Evolutionary conservation across 1,284 basidiomycete species (phyloP), one percentile per base, ranked within the genome.

Genomic region (Melanopsichium pennsylvanicum): DNA sequence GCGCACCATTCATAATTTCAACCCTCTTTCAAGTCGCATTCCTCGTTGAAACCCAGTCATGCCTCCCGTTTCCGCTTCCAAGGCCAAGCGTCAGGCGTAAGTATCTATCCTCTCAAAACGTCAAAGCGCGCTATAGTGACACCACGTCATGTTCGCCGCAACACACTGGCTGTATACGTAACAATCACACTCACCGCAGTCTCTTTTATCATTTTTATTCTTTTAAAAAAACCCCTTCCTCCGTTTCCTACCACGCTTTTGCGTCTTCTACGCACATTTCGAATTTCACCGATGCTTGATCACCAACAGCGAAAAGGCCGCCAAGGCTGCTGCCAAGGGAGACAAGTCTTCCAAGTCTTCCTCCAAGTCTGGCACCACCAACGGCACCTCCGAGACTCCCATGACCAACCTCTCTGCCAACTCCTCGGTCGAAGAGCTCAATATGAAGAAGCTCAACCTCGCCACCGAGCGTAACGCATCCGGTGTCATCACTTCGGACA

Each of bases 401-500:
- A 59, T 78, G 49, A 78, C 75, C 54, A 67, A 67, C 46, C n/a
- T 59, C 35, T 71, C 67, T n/a, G 70, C 70, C 49, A 66, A 67
- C 55, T 59, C 47, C 26, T 67, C 66, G 27, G 66, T 52, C 35
- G 74, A 72, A 26, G 60, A 74, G 25, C 69, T 74, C 50, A 70
- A 81, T 60, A 79, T 80, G 74, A 81, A 81, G 70, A 75, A 77
- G 70, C 72, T 81, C 23, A 72, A 67, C 32, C 42, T 81, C 32
- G 75, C 78, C 26, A 81, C 78, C 27, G 78, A 81, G 51, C 67
- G 78, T 18, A 81, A 78, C 41, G 77, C 78, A 18, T 76, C 78
- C 25, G 95, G 96, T 78, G 94, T 97, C 18, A 86, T 98, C 34
- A 89, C 91, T 41, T 97, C 93, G 39, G 96, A 98, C 84, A 83